Conservation (phyloP, 139 green algal genomes). For the Picochlorum sp. region DNA sequence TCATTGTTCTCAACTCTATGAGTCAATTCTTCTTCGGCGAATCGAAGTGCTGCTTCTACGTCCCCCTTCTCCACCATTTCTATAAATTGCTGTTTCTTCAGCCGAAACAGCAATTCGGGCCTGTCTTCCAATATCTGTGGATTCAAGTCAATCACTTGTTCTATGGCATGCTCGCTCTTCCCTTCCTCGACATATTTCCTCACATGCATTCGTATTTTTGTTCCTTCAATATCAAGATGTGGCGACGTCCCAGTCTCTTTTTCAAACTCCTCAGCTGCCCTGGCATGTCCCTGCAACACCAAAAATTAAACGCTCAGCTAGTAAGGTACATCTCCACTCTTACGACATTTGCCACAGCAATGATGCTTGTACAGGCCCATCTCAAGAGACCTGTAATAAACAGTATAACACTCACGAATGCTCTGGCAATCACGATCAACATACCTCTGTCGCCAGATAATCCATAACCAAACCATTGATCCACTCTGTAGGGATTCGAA, state of each 20-base stretch:
- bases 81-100: constrained; percentile 94
- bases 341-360: neutral
- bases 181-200: constrained; percentile 71
- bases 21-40: constrained; percentile 85
- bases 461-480: constrained; percentile 96
- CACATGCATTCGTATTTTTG: constrained; percentile 85
- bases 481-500: constrained; percentile 70
- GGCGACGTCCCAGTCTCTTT: constrained; percentile 65
- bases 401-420: too few species aligned
- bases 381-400: too few species aligned
- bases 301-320: neutral
- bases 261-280: constrained; percentile 78
- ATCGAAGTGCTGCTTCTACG: constrained; percentile 73
- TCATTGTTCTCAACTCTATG: constrained; percentile 81
- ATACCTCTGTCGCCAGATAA: constrained; percentile 91
- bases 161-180: constrained; percentile 56
- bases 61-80: constrained; percentile 81
- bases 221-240: constrained; percentile 60
- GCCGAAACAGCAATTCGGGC: constrained; percentile 77
- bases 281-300: constrained; percentile 78
- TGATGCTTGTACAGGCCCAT: neutral
- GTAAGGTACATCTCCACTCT: neutral
- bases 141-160: constrained; percentile 16
- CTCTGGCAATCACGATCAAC: neutral
- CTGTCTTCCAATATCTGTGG: constrained; percentile 76